Evolutionary conservation across 352 stramenopile genomes (phyloP).

Genomic region (Hyaloperonospora brassicae): DNA sequence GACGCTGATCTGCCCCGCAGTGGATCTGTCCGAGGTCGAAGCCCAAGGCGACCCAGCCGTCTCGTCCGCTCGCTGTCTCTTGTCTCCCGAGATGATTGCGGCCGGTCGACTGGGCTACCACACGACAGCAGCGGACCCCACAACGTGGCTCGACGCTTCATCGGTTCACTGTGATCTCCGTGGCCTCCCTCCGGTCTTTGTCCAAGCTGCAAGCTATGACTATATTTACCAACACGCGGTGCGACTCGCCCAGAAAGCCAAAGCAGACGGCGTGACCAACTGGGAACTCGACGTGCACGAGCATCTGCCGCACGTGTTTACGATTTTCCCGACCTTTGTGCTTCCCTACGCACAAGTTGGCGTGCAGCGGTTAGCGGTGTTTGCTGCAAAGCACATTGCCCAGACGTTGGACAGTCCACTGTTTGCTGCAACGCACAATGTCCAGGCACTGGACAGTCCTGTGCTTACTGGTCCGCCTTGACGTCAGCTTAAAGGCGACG

Average conservation of each 20-base stretch:
- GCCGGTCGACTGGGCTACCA: conserved; percentile 19
- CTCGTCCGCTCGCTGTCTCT: conserved; percentile 20
- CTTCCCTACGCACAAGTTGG: conserved; percentile 31
- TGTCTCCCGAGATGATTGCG: conserved; percentile 24
- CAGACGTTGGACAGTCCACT: too few relatives aligned
- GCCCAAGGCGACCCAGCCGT: conserved; percentile 11
- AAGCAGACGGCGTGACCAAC: conserved; percentile 28
- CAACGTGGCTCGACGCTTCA: conserved; percentile 32
- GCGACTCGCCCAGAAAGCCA: conserved; percentile 27
- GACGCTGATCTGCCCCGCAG: conserved; percentile 33
- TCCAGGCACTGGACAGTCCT: too few relatives aligned
- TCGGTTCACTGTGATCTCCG: conserved; percentile 45
- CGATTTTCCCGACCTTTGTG: conserved; percentile 29
- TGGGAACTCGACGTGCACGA: conserved; percentile 42
- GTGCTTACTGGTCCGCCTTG: too few relatives aligned
- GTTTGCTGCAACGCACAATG: too few relatives aligned
- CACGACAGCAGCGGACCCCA: conserved; percentile 10
- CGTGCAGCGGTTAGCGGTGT: conserved; percentile 27
- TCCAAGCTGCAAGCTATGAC: conserved; percentile 38
- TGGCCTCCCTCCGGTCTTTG: conserved; percentile 33
- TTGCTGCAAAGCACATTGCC: conserved; percentile 27
- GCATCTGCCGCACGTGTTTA: conserved; percentile 35
- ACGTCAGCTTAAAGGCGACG: too few relatives aligned
- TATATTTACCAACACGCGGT: conserved; percentile 33
- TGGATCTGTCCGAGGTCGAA: conserved; percentile 34